These are phyloP conservation scores for Leishmania lainsoni DNA, from an alignment of 208 protist species.

Conservation along the genomic window DNA sequence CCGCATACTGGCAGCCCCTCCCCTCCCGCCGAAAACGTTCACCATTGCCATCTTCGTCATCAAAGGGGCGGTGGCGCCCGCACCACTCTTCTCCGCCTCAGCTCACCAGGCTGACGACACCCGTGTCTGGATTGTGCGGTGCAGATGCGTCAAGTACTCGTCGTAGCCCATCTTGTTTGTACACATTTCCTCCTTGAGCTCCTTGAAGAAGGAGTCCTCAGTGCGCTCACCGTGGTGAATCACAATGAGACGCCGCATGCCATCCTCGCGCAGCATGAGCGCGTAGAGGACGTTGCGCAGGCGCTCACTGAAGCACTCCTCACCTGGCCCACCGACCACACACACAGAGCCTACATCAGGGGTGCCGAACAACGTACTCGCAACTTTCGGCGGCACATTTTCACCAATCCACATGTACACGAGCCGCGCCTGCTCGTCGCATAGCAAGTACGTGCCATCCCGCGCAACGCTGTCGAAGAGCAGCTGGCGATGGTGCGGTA, in stretches of 20 bases:
- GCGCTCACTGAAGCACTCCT: constrained; percentile 71
- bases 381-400: constrained; percentile 46
- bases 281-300: constrained; percentile 74
- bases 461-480: constrained; percentile 70
- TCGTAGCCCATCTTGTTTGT: constrained; percentile 56
- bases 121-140: constrained; percentile 60
- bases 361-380: constrained; percentile 62
- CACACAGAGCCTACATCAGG: constrained; percentile 55
- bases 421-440: constrained; percentile 77
- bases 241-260: constrained; percentile 82
- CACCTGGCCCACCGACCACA: constrained; percentile 41
- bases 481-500: constrained; percentile 71
- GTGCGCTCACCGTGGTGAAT: constrained; percentile 73
- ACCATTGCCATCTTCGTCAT: not conserved
- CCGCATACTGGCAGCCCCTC: not conserved
- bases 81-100: not conserved
- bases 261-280: constrained; percentile 67
- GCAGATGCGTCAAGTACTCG: constrained; percentile 69
- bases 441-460: constrained; percentile 82
- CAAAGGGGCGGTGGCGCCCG: not conserved
- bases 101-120: constrained; percentile 26
- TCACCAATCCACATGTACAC: constrained; percentile 91
- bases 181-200: constrained; percentile 75
- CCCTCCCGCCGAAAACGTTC: not conserved
- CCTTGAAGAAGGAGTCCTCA: constrained; percentile 84